A percentile compares a stretch with the other conserved stretches of the same genome.
Evolutionary conservation across 2,329 filamentous ascomycete genomes (phyloP).

Genomic region (Ceratocystis variospora): DNA sequence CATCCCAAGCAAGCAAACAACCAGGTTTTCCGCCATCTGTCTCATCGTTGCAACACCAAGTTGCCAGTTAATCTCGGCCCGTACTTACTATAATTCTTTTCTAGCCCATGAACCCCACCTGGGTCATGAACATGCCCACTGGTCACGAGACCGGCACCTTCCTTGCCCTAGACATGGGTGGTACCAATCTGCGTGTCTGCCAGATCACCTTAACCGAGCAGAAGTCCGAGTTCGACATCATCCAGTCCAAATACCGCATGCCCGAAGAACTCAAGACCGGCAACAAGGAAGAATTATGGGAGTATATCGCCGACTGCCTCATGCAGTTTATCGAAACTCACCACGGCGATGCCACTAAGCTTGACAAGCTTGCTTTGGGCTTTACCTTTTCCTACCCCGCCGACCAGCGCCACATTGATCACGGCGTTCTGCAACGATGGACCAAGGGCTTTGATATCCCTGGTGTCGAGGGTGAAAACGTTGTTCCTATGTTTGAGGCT

Average conservation of each 20-base stretch:
- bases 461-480: conserved; percentile 79
- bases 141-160: conserved; percentile 79
- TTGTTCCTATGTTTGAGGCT: conserved; percentile 75
- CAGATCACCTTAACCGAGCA: conserved; percentile 79
- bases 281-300: conserved; percentile 75
- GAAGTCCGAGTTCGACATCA: conserved; percentile 84
- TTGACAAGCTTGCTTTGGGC: conserved; percentile 61
- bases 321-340: conserved; percentile 82
- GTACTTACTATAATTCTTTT: neutral
- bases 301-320: conserved; percentile 85
- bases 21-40: neutral
- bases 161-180: conserved; percentile 87
- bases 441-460: conserved; percentile 95
- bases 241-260: conserved; percentile 92
- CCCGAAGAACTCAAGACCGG: conserved; percentile 85
- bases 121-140: conserved; percentile 82
- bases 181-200: conserved; percentile 89
- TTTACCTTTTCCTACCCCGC: conserved; percentile 96
- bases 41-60: neutral
- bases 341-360: conserved; percentile 50
- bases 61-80: neutral
- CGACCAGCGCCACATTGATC: conserved; percentile 83
- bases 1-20: neutral
- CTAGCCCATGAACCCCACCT: conserved; percentile 94
- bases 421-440: conserved; percentile 86